phyloP scores from a whole-genome alignment of 257 asterid species.

The Schizonepeta tenuifolia region DNA sequence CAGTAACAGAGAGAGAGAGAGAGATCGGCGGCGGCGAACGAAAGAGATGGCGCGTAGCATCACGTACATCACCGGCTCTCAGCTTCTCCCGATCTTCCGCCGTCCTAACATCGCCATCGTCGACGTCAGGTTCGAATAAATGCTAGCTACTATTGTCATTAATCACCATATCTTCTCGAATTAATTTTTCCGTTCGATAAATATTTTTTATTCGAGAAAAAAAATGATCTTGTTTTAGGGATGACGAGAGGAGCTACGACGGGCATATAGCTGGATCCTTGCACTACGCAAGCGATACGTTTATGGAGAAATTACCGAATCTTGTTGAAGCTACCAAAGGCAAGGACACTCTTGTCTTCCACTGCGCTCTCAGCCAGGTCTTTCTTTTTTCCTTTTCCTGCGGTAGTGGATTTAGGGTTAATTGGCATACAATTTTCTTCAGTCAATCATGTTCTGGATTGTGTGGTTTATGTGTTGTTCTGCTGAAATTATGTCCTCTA shows the following conservation, averaged over 20 bases:
- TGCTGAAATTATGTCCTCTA: neutral
- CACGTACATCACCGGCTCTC: slow-evolving; percentile 73
- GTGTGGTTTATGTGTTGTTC: neutral
- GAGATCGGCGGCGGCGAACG: slow-evolving; percentile 19
- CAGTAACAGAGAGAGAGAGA: neutral
- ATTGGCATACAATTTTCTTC: neutral
- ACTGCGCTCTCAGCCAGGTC: slow-evolving; percentile 99
- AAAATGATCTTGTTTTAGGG: slow-evolving; percentile 42
- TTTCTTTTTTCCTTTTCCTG: neutral
- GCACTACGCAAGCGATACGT: slow-evolving; percentile 82
- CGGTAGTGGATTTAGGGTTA: neutral
- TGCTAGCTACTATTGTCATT: neutral
- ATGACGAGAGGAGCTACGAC: slow-evolving; percentile 88
- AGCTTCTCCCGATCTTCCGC: slow-evolving; percentile 66
- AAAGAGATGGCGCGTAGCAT: slow-evolving; percentile 70
- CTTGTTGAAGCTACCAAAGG: slow-evolving; percentile 70
- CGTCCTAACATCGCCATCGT: slow-evolving; percentile 77
- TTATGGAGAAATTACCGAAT: slow-evolving; percentile 66
- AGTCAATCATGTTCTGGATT: neutral
- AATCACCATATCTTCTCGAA: neutral
- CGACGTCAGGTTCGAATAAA: slow-evolving; percentile 67
- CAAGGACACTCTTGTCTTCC: slow-evolving; percentile 94
- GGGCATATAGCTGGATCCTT: slow-evolving; percentile 95
- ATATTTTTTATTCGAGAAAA: neutral
- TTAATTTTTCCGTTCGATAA: neutral